A percentile compares a stretch with the other conserved stretches of the same genome.
phyloP scores from a whole-genome alignment of 2,329 filamentous ascomycete genomes.

The Microdochium paspali region DNA sequence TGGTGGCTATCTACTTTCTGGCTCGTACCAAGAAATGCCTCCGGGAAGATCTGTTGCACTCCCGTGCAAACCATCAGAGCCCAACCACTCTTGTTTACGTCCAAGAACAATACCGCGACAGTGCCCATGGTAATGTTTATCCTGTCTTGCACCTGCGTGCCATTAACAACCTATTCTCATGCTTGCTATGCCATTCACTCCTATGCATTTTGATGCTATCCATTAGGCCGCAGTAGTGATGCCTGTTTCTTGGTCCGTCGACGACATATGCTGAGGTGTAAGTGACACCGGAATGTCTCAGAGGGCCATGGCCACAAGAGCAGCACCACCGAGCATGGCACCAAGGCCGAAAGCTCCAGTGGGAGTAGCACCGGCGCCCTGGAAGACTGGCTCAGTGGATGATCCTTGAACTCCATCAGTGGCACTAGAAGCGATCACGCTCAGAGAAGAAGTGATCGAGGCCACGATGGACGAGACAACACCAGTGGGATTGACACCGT shows the following conservation, averaged over 20 bases:
- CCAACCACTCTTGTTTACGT: no score
- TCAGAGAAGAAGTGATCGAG: background rate
- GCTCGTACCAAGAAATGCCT: no score
- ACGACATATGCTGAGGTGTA: background rate
- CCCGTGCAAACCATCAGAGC: no score
- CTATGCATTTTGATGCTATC: no score
- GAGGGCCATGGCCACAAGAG: background rate
- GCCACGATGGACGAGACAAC: background rate
- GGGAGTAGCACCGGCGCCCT: background rate
- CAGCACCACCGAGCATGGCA: background rate
- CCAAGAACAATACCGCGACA: no score
- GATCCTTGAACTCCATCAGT: background rate
- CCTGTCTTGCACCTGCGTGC: no score
- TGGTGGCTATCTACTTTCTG: background rate
- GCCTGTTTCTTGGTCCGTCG: no score
- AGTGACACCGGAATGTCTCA: background rate
- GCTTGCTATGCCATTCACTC: no score
- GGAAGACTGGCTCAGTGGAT: background rate
- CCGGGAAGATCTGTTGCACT: no score
- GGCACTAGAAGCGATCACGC: background rate
- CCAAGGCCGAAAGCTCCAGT: background rate
- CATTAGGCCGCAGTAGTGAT: no score
- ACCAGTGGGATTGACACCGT: background rate
- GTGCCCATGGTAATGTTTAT: no score
- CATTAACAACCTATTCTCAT: no score